Base-by-base conservation (phyloP, 345 rosid genomes). In the Salix viminalis region DNA sequence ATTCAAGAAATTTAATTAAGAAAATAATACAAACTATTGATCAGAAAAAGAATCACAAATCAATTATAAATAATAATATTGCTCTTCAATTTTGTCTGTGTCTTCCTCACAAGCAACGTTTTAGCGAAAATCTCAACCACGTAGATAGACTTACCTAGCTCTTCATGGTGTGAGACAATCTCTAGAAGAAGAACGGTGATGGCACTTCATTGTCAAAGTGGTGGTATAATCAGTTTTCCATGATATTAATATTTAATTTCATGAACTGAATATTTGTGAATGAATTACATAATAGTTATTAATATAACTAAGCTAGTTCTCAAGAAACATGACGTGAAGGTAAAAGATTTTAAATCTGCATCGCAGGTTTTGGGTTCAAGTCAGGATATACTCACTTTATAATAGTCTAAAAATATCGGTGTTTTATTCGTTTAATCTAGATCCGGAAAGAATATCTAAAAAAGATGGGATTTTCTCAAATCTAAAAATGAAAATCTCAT, bases 381-480 rank as follows among this genome's bases (percentile, higher is more conserved):
- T 34, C 36, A 4, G 1, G 5, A 34, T 6, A 4, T 32, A 5
- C 0, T 32, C 1, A 34, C 0, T 4, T 34, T 34, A 34, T 34
- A 34, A 34, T 0, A 34, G 2, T 34, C 0, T 34, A 0, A 6
- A 1, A 7, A 0, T 18, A 50, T 4, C 8, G 0, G 8, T 19
- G 1, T 18, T 15, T 7, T 16, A 1, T 7, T 18, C 15, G 3
- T 5, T 34, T 34, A 34, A 4, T 4, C 36, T 34, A 34, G 1
- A 34, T 6, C 1, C 0, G 0, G 5, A 4, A 34, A 34, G 5
- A 4, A 34, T 34, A 0, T 34, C 36, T 34, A 34, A 34, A 4
- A 34, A 34, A 0, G 1, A 34, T 4, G 1, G 36, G 4, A 6
- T 4, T 34, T 34, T 34, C 6, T 34, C 1, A 1, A 0, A 34